Evolutionary conservation across 2,329 filamentous ascomycete species (phyloP).

Genomic region (Mycogone perniciosa): DNA sequence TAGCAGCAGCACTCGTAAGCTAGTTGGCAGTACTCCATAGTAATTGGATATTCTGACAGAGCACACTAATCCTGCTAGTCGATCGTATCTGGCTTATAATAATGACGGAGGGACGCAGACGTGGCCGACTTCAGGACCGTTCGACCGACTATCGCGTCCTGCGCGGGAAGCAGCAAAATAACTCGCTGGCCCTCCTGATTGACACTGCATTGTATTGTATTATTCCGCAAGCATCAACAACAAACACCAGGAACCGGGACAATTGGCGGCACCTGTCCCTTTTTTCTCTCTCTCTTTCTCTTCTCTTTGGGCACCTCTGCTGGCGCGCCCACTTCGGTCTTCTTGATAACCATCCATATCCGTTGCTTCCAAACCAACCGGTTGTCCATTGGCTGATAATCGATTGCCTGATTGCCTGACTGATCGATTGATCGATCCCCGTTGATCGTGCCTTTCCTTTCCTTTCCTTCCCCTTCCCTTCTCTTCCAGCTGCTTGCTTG

Average conservation of each 20-base stretch:
- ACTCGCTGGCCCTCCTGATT: not conserved
- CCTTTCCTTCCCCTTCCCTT: not conserved
- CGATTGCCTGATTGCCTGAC: no score
- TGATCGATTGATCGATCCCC: no score
- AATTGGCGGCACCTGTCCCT: not conserved
- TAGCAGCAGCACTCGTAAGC: no score
- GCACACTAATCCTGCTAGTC: no score
- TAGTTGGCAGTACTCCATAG: no score
- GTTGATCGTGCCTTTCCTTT: not conserved
- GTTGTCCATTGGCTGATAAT: no score
- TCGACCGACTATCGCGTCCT: not conserved
- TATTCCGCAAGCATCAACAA: not conserved
- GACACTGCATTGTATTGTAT: no score
- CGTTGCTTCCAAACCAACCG: not conserved
- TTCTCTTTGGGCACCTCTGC: not conserved
- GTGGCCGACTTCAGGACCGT: not conserved
- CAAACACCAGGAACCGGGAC: not conserved
- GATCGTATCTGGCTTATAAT: not conserved
- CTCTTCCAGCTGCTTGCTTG: not conserved
- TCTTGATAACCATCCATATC: not conserved
- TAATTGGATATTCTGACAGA: no score
- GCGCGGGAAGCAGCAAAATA: not conserved
- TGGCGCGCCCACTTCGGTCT: not conserved
- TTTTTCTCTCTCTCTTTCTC: no score
- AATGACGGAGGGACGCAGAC: not conserved